Conservation (phyloP, 2,329 filamentous ascomycete genomes). For the Aureobasidium sp. region DNA sequence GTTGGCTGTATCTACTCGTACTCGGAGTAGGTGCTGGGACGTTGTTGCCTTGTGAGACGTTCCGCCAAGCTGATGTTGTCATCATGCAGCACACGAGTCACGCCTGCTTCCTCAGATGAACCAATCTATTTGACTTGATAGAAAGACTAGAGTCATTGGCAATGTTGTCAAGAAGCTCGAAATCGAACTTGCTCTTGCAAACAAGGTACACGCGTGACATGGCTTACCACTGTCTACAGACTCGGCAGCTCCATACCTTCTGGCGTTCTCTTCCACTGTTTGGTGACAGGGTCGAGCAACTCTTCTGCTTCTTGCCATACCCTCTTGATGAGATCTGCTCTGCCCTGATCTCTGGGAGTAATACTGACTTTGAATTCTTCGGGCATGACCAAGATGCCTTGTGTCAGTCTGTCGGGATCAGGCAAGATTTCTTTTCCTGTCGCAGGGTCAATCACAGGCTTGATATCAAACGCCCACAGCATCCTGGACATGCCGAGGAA, state of each 20-base stretch:
- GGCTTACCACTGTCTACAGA: not conserved
- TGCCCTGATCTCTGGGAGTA: conserved; percentile 28
- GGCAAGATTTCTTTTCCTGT: conserved; percentile 32
- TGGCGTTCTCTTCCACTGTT: conserved; percentile 24
- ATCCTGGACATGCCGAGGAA: conserved; percentile 44
- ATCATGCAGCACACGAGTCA: not conserved
- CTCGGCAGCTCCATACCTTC: conserved; percentile 5
- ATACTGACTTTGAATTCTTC: conserved; percentile 34
- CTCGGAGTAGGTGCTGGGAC: too few relatives aligned
- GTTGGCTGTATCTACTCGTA: not conserved
- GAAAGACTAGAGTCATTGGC: too few relatives aligned
- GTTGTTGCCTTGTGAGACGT: not conserved
- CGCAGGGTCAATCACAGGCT: conserved; percentile 21
- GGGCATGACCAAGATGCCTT: conserved; percentile 41
- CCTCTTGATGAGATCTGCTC: conserved; percentile 25
- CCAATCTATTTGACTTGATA: not conserved
- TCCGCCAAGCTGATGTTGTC: not conserved
- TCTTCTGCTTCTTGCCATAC: conserved; percentile 24
- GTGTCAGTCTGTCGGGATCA: conserved; percentile 35
- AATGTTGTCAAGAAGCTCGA: too few relatives aligned
- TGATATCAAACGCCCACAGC: conserved; percentile 38
- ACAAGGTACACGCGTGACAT: not conserved
- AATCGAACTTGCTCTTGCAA: too few relatives aligned
- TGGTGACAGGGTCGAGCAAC: conserved; percentile 23
- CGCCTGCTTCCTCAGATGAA: not conserved